These are phyloP conservation scores for Crithidia bombi DNA, from an alignment of 208 protist species.

Conservation along the genomic window DNA sequence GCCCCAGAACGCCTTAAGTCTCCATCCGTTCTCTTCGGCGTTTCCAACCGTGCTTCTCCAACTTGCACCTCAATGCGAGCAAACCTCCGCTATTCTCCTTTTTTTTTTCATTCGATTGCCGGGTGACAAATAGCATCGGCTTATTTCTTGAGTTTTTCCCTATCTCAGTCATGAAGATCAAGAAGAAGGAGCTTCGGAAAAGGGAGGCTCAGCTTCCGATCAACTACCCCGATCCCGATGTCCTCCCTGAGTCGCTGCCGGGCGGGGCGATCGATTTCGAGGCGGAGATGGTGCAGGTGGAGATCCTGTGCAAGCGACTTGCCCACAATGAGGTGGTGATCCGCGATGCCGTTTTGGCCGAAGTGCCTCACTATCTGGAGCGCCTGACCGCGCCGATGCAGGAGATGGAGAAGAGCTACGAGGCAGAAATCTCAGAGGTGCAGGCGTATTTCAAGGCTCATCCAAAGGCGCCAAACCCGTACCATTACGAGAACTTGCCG, in stretches of 20 bases:
- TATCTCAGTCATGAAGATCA: slow-evolving; percentile 73
- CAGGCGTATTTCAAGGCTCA: slow-evolving; percentile 50
- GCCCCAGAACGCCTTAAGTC: no score
- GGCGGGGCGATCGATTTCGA: slow-evolving; percentile 60
- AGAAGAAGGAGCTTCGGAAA: slow-evolving; percentile 90
- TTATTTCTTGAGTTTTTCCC: no score
- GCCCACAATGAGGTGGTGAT: slow-evolving; percentile 88
- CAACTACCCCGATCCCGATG: slow-evolving; percentile 83
- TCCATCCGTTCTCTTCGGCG: no score
- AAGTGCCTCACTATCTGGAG: slow-evolving; percentile 73
- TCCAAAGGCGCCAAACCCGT: slow-evolving; percentile 45
- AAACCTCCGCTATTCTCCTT: neutral
- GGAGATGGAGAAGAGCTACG: slow-evolving; percentile 58
- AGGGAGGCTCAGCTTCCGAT: slow-evolving; percentile 88
- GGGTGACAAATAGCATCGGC: no score
- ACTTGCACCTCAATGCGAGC: no score
- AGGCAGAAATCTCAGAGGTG: slow-evolving; percentile 40
- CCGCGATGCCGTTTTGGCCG: slow-evolving; percentile 69
- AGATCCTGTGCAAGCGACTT: slow-evolving; percentile 79
- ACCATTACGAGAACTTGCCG: slow-evolving; percentile 68
- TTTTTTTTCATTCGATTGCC: neutral
- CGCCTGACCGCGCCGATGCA: slow-evolving; percentile 44
- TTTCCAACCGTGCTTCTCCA: no score
- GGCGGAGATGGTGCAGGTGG: slow-evolving; percentile 67
- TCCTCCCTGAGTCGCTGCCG: slow-evolving; percentile 51